These are phyloP conservation scores for Wickerhamomyces canadensis DNA, from an alignment of 805 yeast genomes.

Conservation along the genomic window DNA sequence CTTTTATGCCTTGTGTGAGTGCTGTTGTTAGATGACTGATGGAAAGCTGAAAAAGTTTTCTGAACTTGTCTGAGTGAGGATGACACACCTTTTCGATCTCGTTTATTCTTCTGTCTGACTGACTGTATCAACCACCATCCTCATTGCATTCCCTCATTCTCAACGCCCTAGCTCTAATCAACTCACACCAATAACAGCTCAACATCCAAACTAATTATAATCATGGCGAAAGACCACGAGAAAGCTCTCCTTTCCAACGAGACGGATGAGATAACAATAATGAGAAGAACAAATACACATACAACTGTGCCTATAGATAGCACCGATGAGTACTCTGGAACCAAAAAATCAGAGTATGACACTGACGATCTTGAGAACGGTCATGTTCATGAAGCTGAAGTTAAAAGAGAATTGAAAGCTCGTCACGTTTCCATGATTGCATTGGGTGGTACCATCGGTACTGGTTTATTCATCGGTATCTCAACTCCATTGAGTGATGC, in stretches of 20 bases:
- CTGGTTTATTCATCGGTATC: conserved; percentile 68
- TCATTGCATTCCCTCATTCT: no score
- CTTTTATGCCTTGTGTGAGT: no score
- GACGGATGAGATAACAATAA: not conserved
- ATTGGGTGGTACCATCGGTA: conserved; percentile 76
- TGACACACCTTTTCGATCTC: no score
- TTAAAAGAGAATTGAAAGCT: conserved; percentile 55
- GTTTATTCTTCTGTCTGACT: no score
- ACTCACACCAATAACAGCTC: no score
- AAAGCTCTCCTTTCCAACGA: not conserved
- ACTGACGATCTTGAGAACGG: conserved; percentile 16
- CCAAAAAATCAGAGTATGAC: not conserved
- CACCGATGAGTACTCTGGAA: not conserved
- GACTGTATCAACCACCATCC: no score
- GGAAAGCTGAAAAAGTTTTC: no score
- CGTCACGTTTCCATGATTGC: conserved; percentile 75
- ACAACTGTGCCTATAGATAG: not conserved
- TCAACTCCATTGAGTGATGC: conserved; percentile 47
- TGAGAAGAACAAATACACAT: not conserved
- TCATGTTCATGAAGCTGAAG: conserved; percentile 34
- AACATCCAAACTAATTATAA: no score
- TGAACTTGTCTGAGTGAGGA: no score
- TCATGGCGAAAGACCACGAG: not conserved
- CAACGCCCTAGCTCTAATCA: no score
- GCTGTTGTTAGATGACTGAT: no score